A percentile compares a stretch with the other conserved stretches of the same genome.
Conservation (phyloP, 768 basidiomycete genomes). For the Kwoniella pini region DNA sequence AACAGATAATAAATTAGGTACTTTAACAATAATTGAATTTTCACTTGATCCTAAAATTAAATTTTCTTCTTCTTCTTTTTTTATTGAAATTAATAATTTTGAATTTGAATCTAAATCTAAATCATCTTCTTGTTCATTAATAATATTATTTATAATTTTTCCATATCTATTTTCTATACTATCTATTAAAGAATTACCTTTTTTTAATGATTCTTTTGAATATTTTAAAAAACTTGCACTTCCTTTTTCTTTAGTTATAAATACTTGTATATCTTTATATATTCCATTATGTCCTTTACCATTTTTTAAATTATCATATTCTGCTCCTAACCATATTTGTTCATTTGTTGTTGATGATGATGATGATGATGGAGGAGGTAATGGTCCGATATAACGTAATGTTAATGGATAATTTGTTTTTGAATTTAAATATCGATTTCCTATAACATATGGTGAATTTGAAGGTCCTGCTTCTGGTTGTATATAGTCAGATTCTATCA, state of each 20-base stretch:
- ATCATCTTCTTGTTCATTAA: no score
- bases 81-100: no score
- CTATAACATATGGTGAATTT: conserved; percentile 8
- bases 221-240: conserved; percentile 45
- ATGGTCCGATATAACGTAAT: conserved; percentile 40
- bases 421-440: conserved; percentile 38
- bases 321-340: conserved; percentile 82
- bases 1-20: conserved; percentile 77
- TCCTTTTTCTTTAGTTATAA: conserved; percentile 55
- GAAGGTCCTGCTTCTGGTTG: neutral
- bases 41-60: conserved; percentile 80
- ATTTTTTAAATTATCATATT: conserved; percentile 84
- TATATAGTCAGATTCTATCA: no score
- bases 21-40: conserved; percentile 81
- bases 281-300: conserved; percentile 80
- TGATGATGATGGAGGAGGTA: conserved; percentile 10
- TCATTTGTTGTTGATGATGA: conserved; percentile 2
- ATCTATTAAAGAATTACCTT: conserved; percentile 64
- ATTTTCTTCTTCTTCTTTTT: conserved; percentile 41
- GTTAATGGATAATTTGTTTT: conserved; percentile 36
- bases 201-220: conserved; percentile 14
- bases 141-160: neutral
- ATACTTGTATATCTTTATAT: conserved; percentile 76
- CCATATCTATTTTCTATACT: conserved; percentile 75
- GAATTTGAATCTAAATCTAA: no score